Base-by-base conservation (phyloP, 164 flowering plant genomes). In the Cinnamomum micranthum region DNA sequence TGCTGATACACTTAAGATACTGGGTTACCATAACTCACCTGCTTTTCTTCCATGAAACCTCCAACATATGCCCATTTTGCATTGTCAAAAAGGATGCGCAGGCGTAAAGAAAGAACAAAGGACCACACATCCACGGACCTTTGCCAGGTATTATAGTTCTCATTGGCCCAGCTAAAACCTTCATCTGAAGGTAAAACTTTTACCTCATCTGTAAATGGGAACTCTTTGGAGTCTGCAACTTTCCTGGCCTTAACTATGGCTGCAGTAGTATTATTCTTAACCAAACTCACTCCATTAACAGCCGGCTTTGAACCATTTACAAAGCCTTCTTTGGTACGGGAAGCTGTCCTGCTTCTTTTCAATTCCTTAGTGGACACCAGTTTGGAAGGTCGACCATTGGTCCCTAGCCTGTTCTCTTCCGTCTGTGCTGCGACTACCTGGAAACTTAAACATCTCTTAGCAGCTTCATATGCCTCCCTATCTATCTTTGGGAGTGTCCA, bases 21-120 rank as follows among this genome's bases (percentile, higher is more conserved):
- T 22, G 2, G 55, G 31, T 13, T 50, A 25, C 22, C 47, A 71
- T 71, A 74, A 70, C 75, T 76, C 47, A 92, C 99, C 90, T 92
- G 94, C 77, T 89, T 93, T 13, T 93, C 98, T 85, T 93, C 95
- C 11, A 89, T 80, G 76, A 91, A 92, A 71, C 93, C 92, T 77
- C 99, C 94, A 22, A 84, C 0, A 83, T 93, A 95, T 23, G 96
- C 84, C 98, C 98, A 95, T 80, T 95, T 93, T 69, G 93, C 89
- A 79, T 87, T 88, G 79, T 95, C 98, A 15, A 95, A 80, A 62
- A 93, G 82, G 71, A 90, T 74, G 71, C 94, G 97, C 6, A 89
- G 63, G 58, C 96, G 92, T 20, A 95, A 72, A 22, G 97, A 87
- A 65, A 95, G 71, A 75, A 91, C 87, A 80, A 88, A 91, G 17